phyloP scores from a whole-genome alignment of 2,329 filamentous ascomycete genomes.

The Gyromitra esculenta region DNA sequence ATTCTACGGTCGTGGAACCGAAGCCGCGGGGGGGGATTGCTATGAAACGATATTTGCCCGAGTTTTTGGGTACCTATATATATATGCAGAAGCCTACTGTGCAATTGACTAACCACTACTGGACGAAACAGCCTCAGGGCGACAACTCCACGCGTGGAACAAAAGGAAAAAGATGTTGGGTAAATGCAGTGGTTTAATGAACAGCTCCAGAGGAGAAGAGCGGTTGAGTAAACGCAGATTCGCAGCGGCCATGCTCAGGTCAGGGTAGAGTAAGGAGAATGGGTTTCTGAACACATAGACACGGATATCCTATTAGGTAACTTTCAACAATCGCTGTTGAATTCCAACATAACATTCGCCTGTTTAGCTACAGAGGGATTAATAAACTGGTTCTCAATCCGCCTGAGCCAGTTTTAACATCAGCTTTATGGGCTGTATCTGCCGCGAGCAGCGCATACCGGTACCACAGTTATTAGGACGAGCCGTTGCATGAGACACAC shows the following conservation, averaged over 20 bases:
- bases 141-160: slow-evolving; percentile 2
- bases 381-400: slow-evolving; percentile 41
- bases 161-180: slow-evolving; percentile 19
- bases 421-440: slow-evolving; percentile 15
- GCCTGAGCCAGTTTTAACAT: slow-evolving; percentile 23
- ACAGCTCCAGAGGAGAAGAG: slow-evolving; percentile 33
- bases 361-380: slow-evolving; percentile 16
- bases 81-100: not conserved
- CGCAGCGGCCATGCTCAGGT: not conserved
- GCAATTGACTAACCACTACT: slow-evolving; percentile 18
- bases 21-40: slow-evolving; percentile 25
- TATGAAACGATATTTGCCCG: slow-evolving; percentile 34
- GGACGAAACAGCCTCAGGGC: slow-evolving; percentile 17
- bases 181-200: not conserved
- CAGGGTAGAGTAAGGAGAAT: not conserved
- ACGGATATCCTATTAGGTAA: slow-evolving; percentile 41
- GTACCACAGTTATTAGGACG: slow-evolving; percentile 38
- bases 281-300: slow-evolving; percentile 24
- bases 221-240: slow-evolving; percentile 21
- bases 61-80: slow-evolving; percentile 27
- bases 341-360: slow-evolving; percentile 6
- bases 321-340: slow-evolving; percentile 19
- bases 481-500: slow-evolving; percentile 45
- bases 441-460: slow-evolving; percentile 39
- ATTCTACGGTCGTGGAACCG: slow-evolving; percentile 33